Conservation (phyloP, 306 rosid genomes). For the Adenanthera pavonina region DNA sequence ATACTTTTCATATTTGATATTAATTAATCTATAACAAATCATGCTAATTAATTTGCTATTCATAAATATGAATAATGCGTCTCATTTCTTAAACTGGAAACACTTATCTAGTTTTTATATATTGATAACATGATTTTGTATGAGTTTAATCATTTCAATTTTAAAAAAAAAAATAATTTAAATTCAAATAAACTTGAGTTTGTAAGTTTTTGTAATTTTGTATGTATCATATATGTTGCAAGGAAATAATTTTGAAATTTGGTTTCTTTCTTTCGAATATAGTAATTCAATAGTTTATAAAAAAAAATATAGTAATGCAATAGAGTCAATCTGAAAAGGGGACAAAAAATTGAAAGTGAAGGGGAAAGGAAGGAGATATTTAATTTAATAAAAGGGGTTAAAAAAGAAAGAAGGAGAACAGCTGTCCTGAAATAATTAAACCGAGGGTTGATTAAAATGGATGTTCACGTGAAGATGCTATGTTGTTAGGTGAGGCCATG, state of each 20-base stretch:
- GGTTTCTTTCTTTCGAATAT: neutral
- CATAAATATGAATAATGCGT: no score
- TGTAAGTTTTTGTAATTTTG: neutral
- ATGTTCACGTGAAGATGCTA: conserved; percentile 11
- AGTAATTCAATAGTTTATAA: no score
- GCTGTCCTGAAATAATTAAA: conserved; percentile 24
- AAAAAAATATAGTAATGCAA: no score
- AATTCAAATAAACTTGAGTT: neutral
- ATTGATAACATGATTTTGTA: neutral
- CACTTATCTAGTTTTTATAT: neutral
- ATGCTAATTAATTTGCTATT: no score
- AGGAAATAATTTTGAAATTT: neutral
- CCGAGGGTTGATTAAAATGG: neutral
- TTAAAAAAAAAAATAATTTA: neutral
- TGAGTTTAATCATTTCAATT: neutral
- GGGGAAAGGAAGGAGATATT: conserved; percentile 16
- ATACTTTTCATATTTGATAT: no score
- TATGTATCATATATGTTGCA: neutral
- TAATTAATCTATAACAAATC: no score
- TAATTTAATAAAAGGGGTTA: neutral
- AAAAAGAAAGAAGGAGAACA: conserved; percentile 8
- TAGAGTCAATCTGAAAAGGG: no score
- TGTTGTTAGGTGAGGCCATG: conserved; percentile 17
- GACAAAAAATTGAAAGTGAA: no score
- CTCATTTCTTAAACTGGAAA: no score